Percentiles rank a stretch among this genome's conserved stretches.
phyloP scores from a whole-genome alignment of 1,139 yeast genomes.

The Magnusiomyces sp. region DNA sequence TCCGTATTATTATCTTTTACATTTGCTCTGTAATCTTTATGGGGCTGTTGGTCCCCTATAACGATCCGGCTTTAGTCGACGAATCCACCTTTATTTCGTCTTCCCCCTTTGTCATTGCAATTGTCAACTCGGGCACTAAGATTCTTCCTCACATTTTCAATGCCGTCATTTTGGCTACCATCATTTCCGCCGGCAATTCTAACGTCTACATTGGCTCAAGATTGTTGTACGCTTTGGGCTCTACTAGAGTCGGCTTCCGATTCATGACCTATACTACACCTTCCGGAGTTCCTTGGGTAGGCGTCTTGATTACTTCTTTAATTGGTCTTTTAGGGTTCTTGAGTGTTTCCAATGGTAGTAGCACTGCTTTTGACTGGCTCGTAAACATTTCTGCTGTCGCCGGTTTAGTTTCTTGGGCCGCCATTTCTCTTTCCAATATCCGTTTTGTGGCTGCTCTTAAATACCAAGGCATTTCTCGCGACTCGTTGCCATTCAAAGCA shows the following conservation, averaged over 20 bases:
- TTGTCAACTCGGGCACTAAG: slow-evolving; percentile 12
- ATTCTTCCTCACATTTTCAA: slow-evolving; percentile 30
- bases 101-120: slow-evolving; percentile 54
- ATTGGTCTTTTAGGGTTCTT: slow-evolving; percentile 61
- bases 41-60: slow-evolving; percentile 42
- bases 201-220: slow-evolving; percentile 45
- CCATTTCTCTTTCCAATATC: slow-evolving; percentile 41
- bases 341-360: slow-evolving; percentile 43
- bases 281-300: slow-evolving; percentile 42
- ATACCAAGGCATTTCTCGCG: slow-evolving; percentile 32
- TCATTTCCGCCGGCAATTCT: slow-evolving; percentile 46
- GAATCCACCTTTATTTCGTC: no score
- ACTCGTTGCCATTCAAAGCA: slow-evolving; percentile 38
- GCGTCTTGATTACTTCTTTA: slow-evolving; percentile 33
- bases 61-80: slow-evolving; percentile 36
- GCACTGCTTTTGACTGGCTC: slow-evolving; percentile 53
- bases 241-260: slow-evolving; percentile 44
- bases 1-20: slow-evolving; percentile 42
- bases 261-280: slow-evolving; percentile 40
- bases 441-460: slow-evolving; percentile 54
- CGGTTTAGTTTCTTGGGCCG: slow-evolving; percentile 48
- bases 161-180: slow-evolving; percentile 44
- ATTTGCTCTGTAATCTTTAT: slow-evolving; percentile 40
- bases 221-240: slow-evolving; percentile 39
- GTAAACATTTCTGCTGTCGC: slow-evolving; percentile 59